Evolutionary conservation across 148 eudicot genomes (phyloP), one percentile per base, ranked within the genome.

Genomic region (Cornus suecica): DNA sequence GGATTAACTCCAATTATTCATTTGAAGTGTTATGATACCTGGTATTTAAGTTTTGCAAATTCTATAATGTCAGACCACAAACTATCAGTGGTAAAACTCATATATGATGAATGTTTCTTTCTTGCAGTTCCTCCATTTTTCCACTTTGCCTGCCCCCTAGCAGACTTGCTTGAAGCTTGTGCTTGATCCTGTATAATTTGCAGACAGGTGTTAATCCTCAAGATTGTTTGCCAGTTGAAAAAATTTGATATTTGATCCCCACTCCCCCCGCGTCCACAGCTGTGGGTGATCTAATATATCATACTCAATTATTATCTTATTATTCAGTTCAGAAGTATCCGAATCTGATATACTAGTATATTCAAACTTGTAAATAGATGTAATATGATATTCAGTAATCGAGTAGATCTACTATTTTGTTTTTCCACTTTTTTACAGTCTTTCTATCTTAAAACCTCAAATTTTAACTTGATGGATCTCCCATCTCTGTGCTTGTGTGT

Each of bases 11-110:
- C 34, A 69, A 58, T 34, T 10, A 74, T 34, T 29, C 25, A 61
- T 10, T 15, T 26, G 42, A 56, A 32, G 42, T 37, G 24, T 62
- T 52, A 32, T 27, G 66, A 52, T 81, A 96, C 99, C 99, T 92
- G 93, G 89, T 96, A 96, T 80, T 96, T 96, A 79, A 84, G 71
- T 82, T 83, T 90, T n/a, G 98, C 87, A 83, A 96, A 91, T 74
- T 90, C 97, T 32, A 73, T 58, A 69, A 93, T 90, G 66, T 91
- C 97, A 74, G 91, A 79, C 99, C 99, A 96, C 77, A 93, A 86
- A 77, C 89, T 87, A 26, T 91, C 95, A 23, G 98, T 81, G 52
- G 86, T 81, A 63, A 86, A 75, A 78, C 77, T 80, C 76, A 79
- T 80, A 77, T 72, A 88, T 1, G 85, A 74, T 48, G 89, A 82